phyloP scores from a whole-genome alignment of 2,329 filamentous ascomycete species.

The Ophiostoma fasciatum region DNA sequence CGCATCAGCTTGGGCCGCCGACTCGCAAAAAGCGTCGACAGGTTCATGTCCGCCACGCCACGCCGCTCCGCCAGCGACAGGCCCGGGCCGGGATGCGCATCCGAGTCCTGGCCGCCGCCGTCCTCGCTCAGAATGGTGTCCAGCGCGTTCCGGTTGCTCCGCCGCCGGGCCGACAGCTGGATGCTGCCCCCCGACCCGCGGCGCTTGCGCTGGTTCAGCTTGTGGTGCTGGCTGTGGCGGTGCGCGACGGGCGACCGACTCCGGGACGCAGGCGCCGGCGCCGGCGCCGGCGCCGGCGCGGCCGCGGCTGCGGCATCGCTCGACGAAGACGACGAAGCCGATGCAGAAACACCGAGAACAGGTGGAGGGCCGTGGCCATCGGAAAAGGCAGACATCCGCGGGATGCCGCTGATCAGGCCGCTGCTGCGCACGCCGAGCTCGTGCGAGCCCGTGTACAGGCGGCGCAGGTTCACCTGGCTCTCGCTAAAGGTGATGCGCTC shows the following conservation, averaged over 20 bases:
- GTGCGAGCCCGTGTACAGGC: slow-evolving; percentile 23
- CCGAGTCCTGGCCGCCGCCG: slow-evolving; percentile 19
- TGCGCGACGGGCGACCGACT: slow-evolving; percentile 4
- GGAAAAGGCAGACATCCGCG: too few species aligned
- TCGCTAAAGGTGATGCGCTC: slow-evolving; percentile 55
- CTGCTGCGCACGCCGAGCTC: slow-evolving; percentile 13
- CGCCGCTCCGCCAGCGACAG: slow-evolving; percentile 8
- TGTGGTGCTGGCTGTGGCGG: slow-evolving; percentile 1
- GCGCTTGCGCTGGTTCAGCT: slow-evolving; percentile 12
- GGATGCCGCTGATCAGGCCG: neutral
- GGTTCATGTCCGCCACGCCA: slow-evolving; percentile 6
- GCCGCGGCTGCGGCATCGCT: too few species aligned
- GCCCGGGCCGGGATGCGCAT: slow-evolving; percentile 5
- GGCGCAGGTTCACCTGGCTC: slow-evolving; percentile 45
- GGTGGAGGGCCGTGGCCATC: too few species aligned
- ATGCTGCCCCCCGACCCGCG: slow-evolving; percentile 37
- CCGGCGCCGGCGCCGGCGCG: neutral
- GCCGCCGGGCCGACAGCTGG: slow-evolving; percentile 21
- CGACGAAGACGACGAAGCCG: too few species aligned
- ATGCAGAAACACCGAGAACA: too few species aligned
- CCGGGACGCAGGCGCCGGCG: neutral
- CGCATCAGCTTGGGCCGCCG: neutral
- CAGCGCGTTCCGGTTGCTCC: slow-evolving; percentile 16
- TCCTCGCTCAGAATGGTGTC: slow-evolving; percentile 24
- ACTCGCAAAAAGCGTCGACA: neutral